These are phyloP conservation scores for Talaromyces piceae DNA, from an alignment of 2,329 filamentous ascomycete species.

Conservation along the genomic window DNA sequence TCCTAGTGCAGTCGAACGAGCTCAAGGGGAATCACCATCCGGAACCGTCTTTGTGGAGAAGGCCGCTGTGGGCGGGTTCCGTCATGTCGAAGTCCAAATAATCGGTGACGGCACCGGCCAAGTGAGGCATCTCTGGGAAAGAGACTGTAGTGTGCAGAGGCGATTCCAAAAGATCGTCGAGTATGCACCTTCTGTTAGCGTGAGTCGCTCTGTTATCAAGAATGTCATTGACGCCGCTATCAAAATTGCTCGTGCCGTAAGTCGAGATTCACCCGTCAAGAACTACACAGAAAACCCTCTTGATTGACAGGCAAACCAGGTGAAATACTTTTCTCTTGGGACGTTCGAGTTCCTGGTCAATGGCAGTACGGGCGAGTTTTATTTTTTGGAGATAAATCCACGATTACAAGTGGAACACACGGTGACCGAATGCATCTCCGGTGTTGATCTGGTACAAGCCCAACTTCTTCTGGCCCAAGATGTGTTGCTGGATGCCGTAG, in stretches of 20 bases:
- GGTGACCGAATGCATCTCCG: slow-evolving; percentile 50
- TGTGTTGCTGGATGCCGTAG: slow-evolving; percentile 30
- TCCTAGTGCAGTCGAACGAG: slow-evolving; percentile 41
- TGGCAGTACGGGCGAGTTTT: slow-evolving; percentile 42
- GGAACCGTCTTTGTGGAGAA: slow-evolving; percentile 53
- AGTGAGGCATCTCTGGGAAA: slow-evolving; percentile 51
- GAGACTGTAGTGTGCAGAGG: slow-evolving; percentile 55
- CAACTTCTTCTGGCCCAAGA: slow-evolving; percentile 52
- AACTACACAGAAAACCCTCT: slow-evolving; percentile 15
- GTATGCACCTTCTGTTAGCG: slow-evolving; percentile 47
- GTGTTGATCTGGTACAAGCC: slow-evolving; percentile 47
- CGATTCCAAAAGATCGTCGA: slow-evolving; percentile 58
- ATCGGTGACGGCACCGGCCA: slow-evolving; percentile 46
- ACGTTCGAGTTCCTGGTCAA: slow-evolving; percentile 60
- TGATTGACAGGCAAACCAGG: slow-evolving; percentile 20
- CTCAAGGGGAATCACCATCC: slow-evolving; percentile 52
- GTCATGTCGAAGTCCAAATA: slow-evolving; percentile 56
- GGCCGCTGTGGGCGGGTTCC: slow-evolving; percentile 55
- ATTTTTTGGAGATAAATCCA: slow-evolving; percentile 56
- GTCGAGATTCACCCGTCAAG: slow-evolving; percentile 6
- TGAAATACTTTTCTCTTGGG: slow-evolving; percentile 52
- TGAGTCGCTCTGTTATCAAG: slow-evolving; percentile 40
- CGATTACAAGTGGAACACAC: slow-evolving; percentile 57
- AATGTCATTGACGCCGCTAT: slow-evolving; percentile 49
- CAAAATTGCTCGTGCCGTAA: slow-evolving; percentile 42